Conservation (phyloP, 805 yeast genomes). For the Metschnikowia anglica region DNA sequence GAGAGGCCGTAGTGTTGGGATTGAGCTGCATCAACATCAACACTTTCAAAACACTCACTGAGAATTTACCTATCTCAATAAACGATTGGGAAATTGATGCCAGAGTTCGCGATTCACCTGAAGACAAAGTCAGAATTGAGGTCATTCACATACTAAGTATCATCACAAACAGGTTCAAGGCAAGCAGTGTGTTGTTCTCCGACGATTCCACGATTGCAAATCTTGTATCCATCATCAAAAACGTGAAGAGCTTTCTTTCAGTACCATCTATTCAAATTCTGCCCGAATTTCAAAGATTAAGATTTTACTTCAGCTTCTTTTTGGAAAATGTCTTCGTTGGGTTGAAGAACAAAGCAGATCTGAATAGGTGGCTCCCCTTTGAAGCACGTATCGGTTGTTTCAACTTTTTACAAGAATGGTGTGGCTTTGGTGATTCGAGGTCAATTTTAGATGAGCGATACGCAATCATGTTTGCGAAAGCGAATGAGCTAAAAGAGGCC, state of each 20-base stretch:
- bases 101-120: constrained; percentile 33
- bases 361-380: constrained; percentile 70
- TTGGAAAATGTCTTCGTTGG: constrained; percentile 72
- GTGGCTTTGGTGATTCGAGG: constrained; percentile 77
- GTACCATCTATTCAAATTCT: constrained; percentile 57
- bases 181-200: constrained; percentile 48
- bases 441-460: constrained; percentile 66
- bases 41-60: constrained; percentile 78
- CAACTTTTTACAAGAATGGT: constrained; percentile 87
- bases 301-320: constrained; percentile 82
- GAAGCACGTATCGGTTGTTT: constrained; percentile 83
- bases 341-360: constrained; percentile 38
- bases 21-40: constrained; percentile 87
- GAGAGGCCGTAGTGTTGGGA: constrained; percentile 88
- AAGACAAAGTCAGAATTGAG: constrained; percentile 63
- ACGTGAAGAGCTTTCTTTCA: constrained; percentile 59
- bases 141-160: constrained; percentile 70
- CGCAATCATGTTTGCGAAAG: constrained; percentile 48
- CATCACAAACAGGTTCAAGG: constrained; percentile 60
- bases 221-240: constrained; percentile 60
- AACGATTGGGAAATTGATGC: constrained; percentile 44
- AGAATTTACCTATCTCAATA: constrained; percentile 64
- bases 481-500: constrained; percentile 38
- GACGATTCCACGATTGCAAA: constrained; percentile 72
- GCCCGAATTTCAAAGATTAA: constrained; percentile 69